These are phyloP conservation scores for Neurospora sp. DNA, from an alignment of 495 filamentous ascomycete species.

Conservation along the genomic window DNA sequence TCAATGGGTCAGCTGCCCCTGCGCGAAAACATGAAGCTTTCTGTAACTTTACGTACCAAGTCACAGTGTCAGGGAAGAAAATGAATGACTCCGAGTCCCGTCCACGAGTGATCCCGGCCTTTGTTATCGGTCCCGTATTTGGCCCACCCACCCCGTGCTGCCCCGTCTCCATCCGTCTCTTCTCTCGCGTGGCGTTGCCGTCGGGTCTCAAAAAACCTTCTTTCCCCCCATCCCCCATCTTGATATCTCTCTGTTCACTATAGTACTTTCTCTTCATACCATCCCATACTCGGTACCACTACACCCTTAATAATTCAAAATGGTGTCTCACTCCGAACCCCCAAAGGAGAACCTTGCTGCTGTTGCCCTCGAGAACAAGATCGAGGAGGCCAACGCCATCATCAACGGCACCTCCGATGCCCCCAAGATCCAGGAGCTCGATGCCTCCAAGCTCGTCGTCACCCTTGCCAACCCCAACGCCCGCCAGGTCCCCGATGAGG, in stretches of 20 bases:
- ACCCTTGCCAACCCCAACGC: conserved; percentile 52
- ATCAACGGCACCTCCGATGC: conserved; percentile 18
- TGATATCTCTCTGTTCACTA: background rate
- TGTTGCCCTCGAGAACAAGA: conserved; percentile 31
- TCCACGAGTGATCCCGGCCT: background rate
- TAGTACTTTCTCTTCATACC: conserved; percentile 1
- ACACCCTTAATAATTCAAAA: background rate
- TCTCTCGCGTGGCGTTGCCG: background rate
- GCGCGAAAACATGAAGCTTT: background rate
- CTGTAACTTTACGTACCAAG: background rate
- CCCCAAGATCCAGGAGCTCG: conserved; percentile 35
- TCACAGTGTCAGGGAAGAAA: background rate
- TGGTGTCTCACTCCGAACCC: conserved; percentile 12
- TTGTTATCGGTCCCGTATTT: background rate
- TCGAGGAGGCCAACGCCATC: conserved; percentile 22
- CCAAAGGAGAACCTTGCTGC: conserved; percentile 28
- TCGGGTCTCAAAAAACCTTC: background rate
- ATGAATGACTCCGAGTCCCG: background rate
- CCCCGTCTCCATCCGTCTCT: no score
- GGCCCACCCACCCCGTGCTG: background rate
- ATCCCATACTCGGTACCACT: background rate
- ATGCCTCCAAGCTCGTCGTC: conserved; percentile 64
- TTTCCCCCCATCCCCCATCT: background rate
- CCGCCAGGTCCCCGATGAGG: conserved; percentile 56
- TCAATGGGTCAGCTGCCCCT: conserved; percentile 22